Conservation (phyloP, 2,329 filamentous ascomycete genomes). For the Hypoxylon sp. region DNA sequence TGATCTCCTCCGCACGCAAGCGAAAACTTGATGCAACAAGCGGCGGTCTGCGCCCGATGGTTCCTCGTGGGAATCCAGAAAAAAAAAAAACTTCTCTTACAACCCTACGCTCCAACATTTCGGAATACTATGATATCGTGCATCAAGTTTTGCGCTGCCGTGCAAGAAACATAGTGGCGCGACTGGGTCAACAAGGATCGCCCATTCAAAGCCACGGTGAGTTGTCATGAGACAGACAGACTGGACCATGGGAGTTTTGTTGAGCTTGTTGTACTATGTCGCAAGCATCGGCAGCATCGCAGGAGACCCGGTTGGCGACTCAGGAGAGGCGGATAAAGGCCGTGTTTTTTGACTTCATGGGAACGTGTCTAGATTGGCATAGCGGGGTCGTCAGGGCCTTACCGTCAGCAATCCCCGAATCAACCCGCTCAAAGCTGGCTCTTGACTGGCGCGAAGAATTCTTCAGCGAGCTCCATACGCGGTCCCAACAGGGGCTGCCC, state of each 20-base stretch:
- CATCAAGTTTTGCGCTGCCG: background rate
- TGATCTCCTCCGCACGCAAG: constrained; percentile 29
- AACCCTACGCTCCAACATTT: constrained; percentile 1
- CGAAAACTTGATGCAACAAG: constrained; percentile 22
- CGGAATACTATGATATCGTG: constrained; percentile 6
- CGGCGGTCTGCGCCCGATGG: constrained; percentile 40
- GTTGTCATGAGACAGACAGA: constrained; percentile 22
- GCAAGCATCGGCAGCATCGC: constrained; percentile 23
- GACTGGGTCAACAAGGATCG: constrained; percentile 15
- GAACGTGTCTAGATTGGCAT: constrained; percentile 71
- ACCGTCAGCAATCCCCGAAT: constrained; percentile 54
- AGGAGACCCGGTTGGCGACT: constrained; percentile 17
- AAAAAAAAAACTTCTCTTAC: constrained; percentile 7
- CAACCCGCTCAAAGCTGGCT: constrained; percentile 59
- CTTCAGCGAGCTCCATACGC: constrained; percentile 62
- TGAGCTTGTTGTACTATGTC: constrained; percentile 30
- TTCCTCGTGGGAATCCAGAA: constrained; percentile 15
- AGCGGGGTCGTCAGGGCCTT: constrained; percentile 56
- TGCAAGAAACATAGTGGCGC: constrained; percentile 19
- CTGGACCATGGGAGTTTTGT: constrained; percentile 8
- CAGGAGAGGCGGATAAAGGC: constrained; percentile 57
- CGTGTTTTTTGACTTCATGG: constrained; percentile 72
- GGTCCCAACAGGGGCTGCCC: constrained; percentile 54
- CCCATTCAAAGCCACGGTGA: constrained; percentile 13
- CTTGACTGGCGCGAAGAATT: constrained; percentile 66